Base-by-base conservation (phyloP, 345 rosid genomes). In the Eucalyptus paniculata region DNA sequence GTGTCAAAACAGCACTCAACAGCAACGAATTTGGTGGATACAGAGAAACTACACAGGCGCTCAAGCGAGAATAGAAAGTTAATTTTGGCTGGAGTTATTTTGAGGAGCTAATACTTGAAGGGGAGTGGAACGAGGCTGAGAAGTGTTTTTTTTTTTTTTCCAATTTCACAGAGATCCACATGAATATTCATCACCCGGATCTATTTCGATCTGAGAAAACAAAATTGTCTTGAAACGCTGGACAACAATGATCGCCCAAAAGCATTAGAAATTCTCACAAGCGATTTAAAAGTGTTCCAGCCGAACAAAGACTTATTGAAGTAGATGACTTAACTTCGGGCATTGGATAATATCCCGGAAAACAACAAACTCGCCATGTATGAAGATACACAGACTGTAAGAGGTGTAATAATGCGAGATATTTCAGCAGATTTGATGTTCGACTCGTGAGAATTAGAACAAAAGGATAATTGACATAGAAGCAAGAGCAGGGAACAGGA, bases 191-290 rank as follows among this genome's bases (percentile, higher is more conserved):
- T 94, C 2, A 89, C 54, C 91, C 92, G 94, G 89, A 92, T 94
- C 88, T 96, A 94, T 94, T 93, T 51, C 77, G 94, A 95, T 91
- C 92, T 96, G 90, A 92, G 93, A 92, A 93, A 96, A 91, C 95
- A 94, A 88, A 92, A 93, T 0, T 62, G 32, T 62, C 88, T 93
- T 67, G 91, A 62, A 62, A 30, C 34, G 9, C 17, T 15, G 34
- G 72, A 62, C 92, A 30, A 92, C 17, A 12, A 62, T 23, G 60
- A 56, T 56, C 12, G 60, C 60, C 60, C 60, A 8, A 58, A 58
- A 26, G 67, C 67, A 26, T 58, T 58, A 58, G 67, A 58, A 58
- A 58, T 24, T 58, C 67, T 58, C n/a, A 26, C 67, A 58, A 58
- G 7, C 2, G 2, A 58, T 58, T 26, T 58, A 12, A 58, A 11